Base-by-base conservation (phyloP, 352 stramenopile species). In the Phytophthora palmivora region DNA sequence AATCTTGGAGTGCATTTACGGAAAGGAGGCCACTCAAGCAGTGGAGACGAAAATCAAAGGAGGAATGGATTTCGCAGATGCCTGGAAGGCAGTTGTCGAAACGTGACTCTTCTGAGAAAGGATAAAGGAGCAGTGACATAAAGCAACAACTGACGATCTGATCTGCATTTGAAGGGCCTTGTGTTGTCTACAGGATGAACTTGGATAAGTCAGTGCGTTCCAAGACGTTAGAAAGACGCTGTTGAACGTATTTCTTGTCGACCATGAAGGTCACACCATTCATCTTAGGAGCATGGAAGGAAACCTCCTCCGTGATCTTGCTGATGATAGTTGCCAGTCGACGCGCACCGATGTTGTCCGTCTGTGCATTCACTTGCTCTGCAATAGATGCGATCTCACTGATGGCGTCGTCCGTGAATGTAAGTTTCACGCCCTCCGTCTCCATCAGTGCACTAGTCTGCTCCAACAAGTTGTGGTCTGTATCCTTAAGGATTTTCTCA, bases 261-360 rank as follows among this genome's bases (percentile, higher is more conserved):
- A 99, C 88, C 18, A 83, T 68, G 33, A 98, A 89, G n/a, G 61
- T 76, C 56, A 89, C 70, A 33, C 82, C 82, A 39, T 77, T 76
- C 81, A 95, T 91, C 65, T 98, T 95, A 5, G 96, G 88, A 6
- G 97, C 95, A 59, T 99, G 87, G 77, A 99, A 99, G 54, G 92
- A 98, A 22, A 99, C 96, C 43, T 98, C 91, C 74, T 99, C 97
- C 53, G 98, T 97, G 56, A 99, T 98, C 56, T 98, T 94, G 75
- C 98, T 97, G 67, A 99, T 79, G 58, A 94, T 89, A 15, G 97
- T 99, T 67, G 98, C 96, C 41, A 99, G 82, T 41, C 98, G 91
- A 33, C 98, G 82, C 12, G 98, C 97, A 43, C 98, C 98, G 70
- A 99, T 99, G 81, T 99, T 99, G 77, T 99, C 95, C 3, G 97